Conservation (phyloP, 345 rosid genomes). For the Eucalyptus camaldulensis region DNA sequence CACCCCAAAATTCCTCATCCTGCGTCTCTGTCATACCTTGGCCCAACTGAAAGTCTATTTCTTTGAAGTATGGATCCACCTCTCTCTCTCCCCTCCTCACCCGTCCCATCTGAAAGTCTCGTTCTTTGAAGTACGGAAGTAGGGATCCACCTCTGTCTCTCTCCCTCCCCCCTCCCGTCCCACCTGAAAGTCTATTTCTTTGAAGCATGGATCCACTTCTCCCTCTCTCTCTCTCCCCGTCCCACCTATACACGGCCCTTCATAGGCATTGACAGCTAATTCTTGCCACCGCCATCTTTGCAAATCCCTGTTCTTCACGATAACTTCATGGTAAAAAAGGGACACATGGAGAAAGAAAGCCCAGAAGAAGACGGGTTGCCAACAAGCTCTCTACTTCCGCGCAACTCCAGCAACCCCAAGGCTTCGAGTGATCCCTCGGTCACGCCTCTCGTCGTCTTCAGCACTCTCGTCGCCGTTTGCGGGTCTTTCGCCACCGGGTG, state of each 20-base stretch:
- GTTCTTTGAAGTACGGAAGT: too few species aligned
- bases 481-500: conserved; percentile 15
- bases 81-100: too few species aligned
- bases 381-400: neutral
- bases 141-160: neutral
- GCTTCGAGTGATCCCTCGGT: neutral
- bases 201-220: neutral
- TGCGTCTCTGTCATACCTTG: neutral
- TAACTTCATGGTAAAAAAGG: neutral
- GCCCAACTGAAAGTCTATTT: too few species aligned
- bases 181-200: neutral
- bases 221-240: neutral
- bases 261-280: neutral
- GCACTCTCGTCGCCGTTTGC: conserved; percentile 35
- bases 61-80: too few species aligned
- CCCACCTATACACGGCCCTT: neutral
- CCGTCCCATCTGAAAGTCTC: neutral
- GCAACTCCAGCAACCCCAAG: neutral
- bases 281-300: neutral
- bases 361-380: neutral
- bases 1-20: neutral
- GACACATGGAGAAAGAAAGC: neutral
- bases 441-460: conserved; percentile 15
- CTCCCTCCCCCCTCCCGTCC: too few species aligned
- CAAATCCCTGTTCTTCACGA: neutral